Evolutionary conservation across 306 rosid genomes (phyloP).

Genomic region (Trichosanthes cucumerina): DNA sequence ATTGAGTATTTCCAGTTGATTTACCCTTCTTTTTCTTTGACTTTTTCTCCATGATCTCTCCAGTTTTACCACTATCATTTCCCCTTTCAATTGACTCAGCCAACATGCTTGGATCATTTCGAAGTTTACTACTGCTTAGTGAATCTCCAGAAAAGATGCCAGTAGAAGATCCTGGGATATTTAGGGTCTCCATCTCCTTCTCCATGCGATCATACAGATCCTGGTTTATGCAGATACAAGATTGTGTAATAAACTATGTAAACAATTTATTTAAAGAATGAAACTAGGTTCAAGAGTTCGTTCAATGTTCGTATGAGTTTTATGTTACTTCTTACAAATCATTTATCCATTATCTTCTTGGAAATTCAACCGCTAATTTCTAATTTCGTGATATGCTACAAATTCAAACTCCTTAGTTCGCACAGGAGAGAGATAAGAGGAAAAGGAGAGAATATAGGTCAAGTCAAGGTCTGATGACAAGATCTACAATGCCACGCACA

Average conservation of each 20-base stretch:
- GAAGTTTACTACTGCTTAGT: slow-evolving; percentile 34
- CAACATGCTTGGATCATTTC: slow-evolving; percentile 40
- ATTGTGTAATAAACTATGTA: neutral
- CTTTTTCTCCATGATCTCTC: slow-evolving; percentile 52
- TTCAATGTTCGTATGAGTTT: neutral
- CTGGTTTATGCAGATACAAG: slow-evolving; percentile 30
- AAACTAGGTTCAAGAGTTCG: neutral
- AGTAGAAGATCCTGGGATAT: slow-evolving; percentile 39
- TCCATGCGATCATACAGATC: slow-evolving; percentile 56
- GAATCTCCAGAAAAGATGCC: slow-evolving; percentile 27
- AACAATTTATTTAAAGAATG: neutral
- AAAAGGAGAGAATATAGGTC: neutral
- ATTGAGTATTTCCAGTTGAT: slow-evolving; percentile 31
- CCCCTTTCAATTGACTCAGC: slow-evolving; percentile 43
- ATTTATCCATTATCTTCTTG: neutral
- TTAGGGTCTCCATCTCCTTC: slow-evolving; percentile 71
- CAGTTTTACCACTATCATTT: slow-evolving; percentile 40
- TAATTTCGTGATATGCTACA: neutral
- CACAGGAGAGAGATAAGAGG: neutral
- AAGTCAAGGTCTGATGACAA: neutral
- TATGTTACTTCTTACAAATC: neutral
- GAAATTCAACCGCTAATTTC: neutral
- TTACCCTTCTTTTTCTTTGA: slow-evolving; percentile 77
- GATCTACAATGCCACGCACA: neutral
- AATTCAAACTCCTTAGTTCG: neutral